Evolutionary conservation across 1,139 yeast species (phyloP).

Genomic region (Hemisphaericaspora lyxosophila): DNA sequence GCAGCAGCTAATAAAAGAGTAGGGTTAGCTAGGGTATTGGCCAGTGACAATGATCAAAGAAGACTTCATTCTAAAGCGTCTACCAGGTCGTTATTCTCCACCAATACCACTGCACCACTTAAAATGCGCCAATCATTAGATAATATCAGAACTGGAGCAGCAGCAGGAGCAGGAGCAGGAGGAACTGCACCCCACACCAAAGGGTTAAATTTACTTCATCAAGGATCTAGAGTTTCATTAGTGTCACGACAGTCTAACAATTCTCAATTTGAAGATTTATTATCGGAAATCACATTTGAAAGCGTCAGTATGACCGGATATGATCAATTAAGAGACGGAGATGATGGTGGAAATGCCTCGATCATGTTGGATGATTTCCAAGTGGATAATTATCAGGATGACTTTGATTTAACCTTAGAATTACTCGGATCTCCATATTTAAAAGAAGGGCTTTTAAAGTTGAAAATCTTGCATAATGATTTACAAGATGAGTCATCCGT

Average conservation of each 20-base stretch:
- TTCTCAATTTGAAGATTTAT: conserved; percentile 27
- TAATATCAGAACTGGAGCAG: conserved; percentile 19
- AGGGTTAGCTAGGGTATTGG: conserved; percentile 46
- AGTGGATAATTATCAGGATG: conserved; percentile 47
- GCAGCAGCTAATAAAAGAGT: conserved; percentile 20
- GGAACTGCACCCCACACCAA: too few species aligned
- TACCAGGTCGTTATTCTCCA: conserved; percentile 24
- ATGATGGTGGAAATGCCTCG: conserved; percentile 13
- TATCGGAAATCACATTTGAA: conserved; percentile 41
- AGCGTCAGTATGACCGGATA: conserved; percentile 26
- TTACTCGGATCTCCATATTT: conserved; percentile 76
- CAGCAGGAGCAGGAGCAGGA: too few species aligned
- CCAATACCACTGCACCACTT: conserved; percentile 10
- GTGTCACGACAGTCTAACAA: conserved; percentile 13
- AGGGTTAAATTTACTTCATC: background rate
- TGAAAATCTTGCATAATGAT: conserved; percentile 46
- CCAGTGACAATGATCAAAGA: conserved; percentile 7
- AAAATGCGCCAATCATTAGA: conserved; percentile 34
- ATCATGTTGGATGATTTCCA: conserved; percentile 36
- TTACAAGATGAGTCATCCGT: conserved; percentile 30
- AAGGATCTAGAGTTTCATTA: conserved; percentile 14
- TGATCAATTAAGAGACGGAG: conserved; percentile 11
- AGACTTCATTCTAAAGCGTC: background rate
- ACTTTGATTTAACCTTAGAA: conserved; percentile 59
- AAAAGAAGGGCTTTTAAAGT: conserved; percentile 69